Conservation (phyloP, 2,329 filamentous ascomycete genomes). For the Tolypocladium album region DNA sequence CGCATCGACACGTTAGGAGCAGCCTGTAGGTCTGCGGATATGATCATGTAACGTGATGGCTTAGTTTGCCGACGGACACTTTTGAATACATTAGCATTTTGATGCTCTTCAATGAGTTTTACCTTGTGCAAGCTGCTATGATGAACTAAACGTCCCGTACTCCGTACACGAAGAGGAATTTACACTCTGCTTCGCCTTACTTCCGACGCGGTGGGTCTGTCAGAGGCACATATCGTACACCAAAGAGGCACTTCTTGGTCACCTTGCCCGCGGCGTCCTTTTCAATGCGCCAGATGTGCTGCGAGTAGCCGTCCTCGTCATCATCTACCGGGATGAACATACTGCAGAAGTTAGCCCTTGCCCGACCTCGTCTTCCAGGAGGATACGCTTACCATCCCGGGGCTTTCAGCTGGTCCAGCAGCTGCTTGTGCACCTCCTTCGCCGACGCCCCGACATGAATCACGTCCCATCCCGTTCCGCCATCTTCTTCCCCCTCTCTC, state of each 20-base stretch:
- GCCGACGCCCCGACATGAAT: conserved; percentile 94
- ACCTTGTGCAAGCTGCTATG: not conserved
- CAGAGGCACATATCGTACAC: conserved; percentile 67
- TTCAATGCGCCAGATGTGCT: conserved; percentile 65
- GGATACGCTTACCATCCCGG: conserved; percentile 51
- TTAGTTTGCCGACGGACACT: not conserved
- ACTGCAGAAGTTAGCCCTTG: conserved; percentile 18
- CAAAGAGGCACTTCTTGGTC: conserved; percentile 51
- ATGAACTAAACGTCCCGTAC: not conserved
- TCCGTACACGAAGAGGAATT: not conserved
- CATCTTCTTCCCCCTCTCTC: conserved; percentile 33
- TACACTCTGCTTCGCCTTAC: not conserved
- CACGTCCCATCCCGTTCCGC: conserved; percentile 63
- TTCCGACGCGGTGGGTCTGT: conserved; percentile 49
- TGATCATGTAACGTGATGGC: not conserved
- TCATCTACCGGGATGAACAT: conserved; percentile 71
- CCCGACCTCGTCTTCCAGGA: not conserved
- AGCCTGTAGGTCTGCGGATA: not conserved
- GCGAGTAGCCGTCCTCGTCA: conserved; percentile 30
- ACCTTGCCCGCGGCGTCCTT: conserved; percentile 57
- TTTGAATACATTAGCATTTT: not conserved
- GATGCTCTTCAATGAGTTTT: not conserved
- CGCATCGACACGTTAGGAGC: not conserved
- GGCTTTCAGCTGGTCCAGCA: conserved; percentile 66
- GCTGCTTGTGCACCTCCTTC: conserved; percentile 54